phyloP scores from a whole-genome alignment of 2,329 filamentous ascomycete genomes.

The Cladosporium sphaerospermum region DNA sequence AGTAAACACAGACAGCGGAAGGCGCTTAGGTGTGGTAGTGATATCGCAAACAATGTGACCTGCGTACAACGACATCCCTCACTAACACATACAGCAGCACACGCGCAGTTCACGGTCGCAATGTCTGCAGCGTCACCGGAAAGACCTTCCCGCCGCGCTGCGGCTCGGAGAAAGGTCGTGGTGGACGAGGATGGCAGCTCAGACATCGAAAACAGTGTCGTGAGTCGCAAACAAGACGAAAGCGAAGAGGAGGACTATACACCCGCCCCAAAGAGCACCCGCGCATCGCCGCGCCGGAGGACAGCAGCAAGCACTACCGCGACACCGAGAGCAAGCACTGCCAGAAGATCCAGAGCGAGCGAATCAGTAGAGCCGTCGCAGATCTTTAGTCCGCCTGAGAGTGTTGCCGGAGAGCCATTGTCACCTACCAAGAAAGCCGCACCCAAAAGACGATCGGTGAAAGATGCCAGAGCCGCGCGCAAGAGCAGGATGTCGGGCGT shows the following conservation, averaged over 20 bases:
- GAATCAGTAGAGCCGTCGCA: slow-evolving; percentile 54
- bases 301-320: slow-evolving; percentile 42
- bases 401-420: slow-evolving; percentile 42
- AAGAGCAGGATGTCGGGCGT: slow-evolving; percentile 33
- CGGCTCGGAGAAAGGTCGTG: slow-evolving; percentile 64
- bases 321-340: slow-evolving; percentile 38
- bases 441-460: slow-evolving; percentile 55
- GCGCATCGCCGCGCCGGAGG: slow-evolving; percentile 53
- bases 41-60: too few species aligned
- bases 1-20: not conserved
- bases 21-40: not conserved
- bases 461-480: slow-evolving; percentile 46
- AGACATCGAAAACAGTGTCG: slow-evolving; percentile 53
- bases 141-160: slow-evolving; percentile 54
- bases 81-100: slow-evolving; percentile 2
- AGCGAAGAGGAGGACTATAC: slow-evolving; percentile 71
- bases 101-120: not conserved
- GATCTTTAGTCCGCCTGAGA: slow-evolving; percentile 53
- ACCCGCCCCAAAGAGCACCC: slow-evolving; percentile 58
- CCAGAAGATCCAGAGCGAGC: slow-evolving; percentile 42
- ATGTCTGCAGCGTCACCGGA: slow-evolving; percentile 31
- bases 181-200: slow-evolving; percentile 62
- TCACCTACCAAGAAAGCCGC: slow-evolving; percentile 55
- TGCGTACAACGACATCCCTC: not conserved
- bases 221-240: slow-evolving; percentile 45